A percentile compares a stretch with the other conserved stretches of the same genome.
Evolutionary conservation across 116 monocot genomes (phyloP).

Genomic region (Iris pallida): DNA sequence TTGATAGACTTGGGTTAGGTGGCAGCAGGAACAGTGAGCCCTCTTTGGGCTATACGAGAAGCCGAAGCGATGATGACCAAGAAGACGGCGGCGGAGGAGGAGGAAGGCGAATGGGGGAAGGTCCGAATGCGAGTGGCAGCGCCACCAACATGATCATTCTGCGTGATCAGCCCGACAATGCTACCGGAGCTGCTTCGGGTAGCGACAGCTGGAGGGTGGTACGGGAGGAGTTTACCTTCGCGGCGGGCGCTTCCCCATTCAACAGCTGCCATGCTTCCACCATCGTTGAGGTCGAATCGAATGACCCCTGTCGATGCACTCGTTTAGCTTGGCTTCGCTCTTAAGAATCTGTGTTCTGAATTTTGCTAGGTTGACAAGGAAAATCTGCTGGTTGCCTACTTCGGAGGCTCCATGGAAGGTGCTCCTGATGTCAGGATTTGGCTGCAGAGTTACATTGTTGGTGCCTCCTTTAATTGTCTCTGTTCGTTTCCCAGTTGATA

Average conservation of each 20-base stretch:
- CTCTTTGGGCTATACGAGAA: too few species aligned
- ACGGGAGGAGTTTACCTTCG: conserved; percentile 56
- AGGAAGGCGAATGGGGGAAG: conserved; percentile 31
- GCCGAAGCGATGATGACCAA: too few species aligned
- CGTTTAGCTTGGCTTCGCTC: background rate
- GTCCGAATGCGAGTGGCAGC: too few species aligned
- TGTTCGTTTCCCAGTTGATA: background rate
- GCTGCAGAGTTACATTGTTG: too few species aligned
- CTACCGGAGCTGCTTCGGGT: too few species aligned
- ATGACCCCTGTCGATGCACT: too few species aligned
- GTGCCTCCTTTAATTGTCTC: conserved; percentile 2
- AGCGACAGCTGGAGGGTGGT: too few species aligned
- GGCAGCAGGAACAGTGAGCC: too few species aligned
- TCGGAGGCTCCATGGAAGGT: conserved; percentile 65
- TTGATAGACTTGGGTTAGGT: too few species aligned
- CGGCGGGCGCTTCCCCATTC: conserved; percentile 41
- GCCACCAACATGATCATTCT: too few species aligned
- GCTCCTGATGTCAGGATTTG: conserved; percentile 76
- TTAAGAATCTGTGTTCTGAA: too few species aligned
- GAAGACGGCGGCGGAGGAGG: conserved; percentile 8
- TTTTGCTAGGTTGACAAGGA: conserved; percentile 22
- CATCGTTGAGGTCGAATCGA: conserved; percentile 49
- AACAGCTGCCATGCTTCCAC: conserved; percentile 82
- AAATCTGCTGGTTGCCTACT: conserved; percentile 54
- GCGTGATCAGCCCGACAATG: too few species aligned